These are phyloP conservation scores for Aphanomyces cochlioides DNA, from an alignment of 352 stramenopile genomes.

Conservation along the genomic window DNA sequence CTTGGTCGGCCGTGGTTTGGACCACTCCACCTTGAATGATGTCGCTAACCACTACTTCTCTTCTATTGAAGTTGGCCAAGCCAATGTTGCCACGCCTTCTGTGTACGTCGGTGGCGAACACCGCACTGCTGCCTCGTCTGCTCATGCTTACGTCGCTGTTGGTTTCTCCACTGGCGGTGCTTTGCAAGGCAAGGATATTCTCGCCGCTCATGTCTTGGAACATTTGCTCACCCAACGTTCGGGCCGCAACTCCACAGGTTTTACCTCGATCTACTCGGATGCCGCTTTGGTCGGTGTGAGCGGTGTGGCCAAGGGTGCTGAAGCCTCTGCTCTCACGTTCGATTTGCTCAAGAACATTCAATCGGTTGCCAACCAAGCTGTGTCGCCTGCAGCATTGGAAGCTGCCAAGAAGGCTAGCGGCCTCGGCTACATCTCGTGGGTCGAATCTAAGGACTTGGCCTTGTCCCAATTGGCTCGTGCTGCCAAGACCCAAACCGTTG, in stretches of 20 bases:
- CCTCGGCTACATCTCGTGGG: constrained; percentile 41
- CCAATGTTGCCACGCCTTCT: constrained; percentile 35
- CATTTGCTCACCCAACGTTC: constrained; percentile 50
- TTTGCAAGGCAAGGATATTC: constrained; percentile 40
- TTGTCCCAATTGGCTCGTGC: constrained; percentile 45
- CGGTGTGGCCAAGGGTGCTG: constrained; percentile 48
- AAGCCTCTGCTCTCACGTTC: constrained; percentile 61
- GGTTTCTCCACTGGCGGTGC: constrained; percentile 58
- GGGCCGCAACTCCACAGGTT: constrained; percentile 56
- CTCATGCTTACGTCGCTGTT: constrained; percentile 71
- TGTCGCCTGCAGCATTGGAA: constrained; percentile 66
- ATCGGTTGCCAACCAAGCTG: constrained; percentile 53
- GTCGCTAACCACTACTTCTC: constrained; percentile 67
- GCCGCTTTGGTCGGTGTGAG: constrained; percentile 57
- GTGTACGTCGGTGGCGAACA: constrained; percentile 79
- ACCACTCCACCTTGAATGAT: constrained; percentile 55
- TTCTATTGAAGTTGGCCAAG: constrained; percentile 36
- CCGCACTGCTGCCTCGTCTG: constrained; percentile 56
- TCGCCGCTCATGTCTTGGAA: constrained; percentile 61
- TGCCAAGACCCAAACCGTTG: constrained; percentile 41
- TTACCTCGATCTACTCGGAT: constrained; percentile 63
- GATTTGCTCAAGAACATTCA: constrained; percentile 72
- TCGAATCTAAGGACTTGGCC: constrained; percentile 44
- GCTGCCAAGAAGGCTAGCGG: constrained; percentile 64
- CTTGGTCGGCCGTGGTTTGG: constrained; percentile 58